Percentiles rank a stretch among this genome's conserved stretches.
These are phyloP conservation scores for Metarhizium guizhouense DNA, from an alignment of 2,329 filamentous ascomycete genomes.

Conservation along the genomic window DNA sequence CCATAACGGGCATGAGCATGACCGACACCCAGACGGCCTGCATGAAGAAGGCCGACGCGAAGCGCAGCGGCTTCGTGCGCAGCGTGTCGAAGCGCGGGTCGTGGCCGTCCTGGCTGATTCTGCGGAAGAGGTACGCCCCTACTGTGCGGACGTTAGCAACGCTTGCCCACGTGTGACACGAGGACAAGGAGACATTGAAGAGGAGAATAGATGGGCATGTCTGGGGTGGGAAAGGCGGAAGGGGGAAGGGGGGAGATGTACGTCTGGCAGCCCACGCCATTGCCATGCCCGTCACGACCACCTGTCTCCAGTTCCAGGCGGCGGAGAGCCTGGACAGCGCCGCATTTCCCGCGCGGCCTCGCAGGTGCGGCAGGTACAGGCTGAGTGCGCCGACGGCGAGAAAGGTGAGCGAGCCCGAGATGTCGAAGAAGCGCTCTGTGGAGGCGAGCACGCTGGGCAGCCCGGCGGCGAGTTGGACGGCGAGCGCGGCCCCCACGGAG, in stretches of 20 bases:
- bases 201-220: neutral
- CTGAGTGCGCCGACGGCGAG: conserved; percentile 54
- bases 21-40: conserved; percentile 62
- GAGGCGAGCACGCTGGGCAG: conserved; percentile 51
- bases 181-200: too few species aligned
- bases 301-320: conserved; percentile 49
- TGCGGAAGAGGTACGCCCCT: conserved; percentile 54
- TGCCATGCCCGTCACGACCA: conserved; percentile 29
- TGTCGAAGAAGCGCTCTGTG: conserved; percentile 60
- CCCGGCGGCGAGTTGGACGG: conserved; percentile 53
- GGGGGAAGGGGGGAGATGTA: conserved; percentile 26
- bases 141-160: conserved; percentile 30
- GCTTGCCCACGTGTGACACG: neutral
- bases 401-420: conserved; percentile 58
- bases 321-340: conserved; percentile 22
- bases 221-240: neutral
- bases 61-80: conserved; percentile 24
- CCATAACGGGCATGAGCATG: conserved; percentile 56
- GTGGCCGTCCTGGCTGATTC: conserved; percentile 48
- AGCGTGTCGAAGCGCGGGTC: conserved; percentile 42
- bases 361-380: conserved; percentile 50
- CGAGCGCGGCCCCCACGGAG: conserved; percentile 51
- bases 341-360: conserved; percentile 38
- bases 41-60: conserved; percentile 32
- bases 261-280: conserved; percentile 51